Base-by-base conservation (phyloP, 257 asterid genomes). In the Verbena officinalis region DNA sequence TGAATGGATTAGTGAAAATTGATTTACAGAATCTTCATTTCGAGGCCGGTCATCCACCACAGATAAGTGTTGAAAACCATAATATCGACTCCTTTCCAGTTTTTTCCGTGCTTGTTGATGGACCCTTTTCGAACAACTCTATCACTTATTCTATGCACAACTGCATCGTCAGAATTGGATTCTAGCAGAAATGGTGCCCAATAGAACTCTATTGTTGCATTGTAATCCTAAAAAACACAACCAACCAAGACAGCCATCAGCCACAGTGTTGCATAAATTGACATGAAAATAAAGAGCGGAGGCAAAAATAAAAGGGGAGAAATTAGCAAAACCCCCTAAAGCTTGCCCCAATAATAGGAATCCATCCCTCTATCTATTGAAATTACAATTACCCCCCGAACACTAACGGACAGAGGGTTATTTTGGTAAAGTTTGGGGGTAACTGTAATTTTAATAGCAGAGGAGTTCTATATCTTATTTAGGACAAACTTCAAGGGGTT, bases 181-280 rank as follows among this genome's bases (percentile, higher is more conserved):
- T 84, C 88, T 16, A 84, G 70, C 15, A 84, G 91, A 46, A 79
- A 77, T 5, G 91, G 91, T 4, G 87, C 88, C 88, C 91, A 84
- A 21, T 84, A 84, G 75, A 81, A 84, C 73, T 80, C 84, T 2
- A 81, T 69, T 6, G 84, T 84, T 5, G 91, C 88, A 22, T 84
- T 81, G 34, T 81, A 84, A 19, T 79, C 84, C 91, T 83, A 64
- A 55, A 14, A n/a, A 9, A 20, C 15, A 3, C 40, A 31, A 55
- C 19, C 23, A n/a, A n/a, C n/a, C n/a, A n/a, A n/a, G n/a, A n/a
- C n/a, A n/a, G n/a, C n/a, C n/a, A n/a, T n/a, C n/a, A n/a, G n/a
- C n/a, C n/a, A n/a, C 9, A 30, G 23, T 15, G 50, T 43, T 55
- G 45, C 15, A 55, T 34, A 7, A 58, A 13, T 58, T 58, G 34